phyloP scores from a whole-genome alignment of 2,329 filamentous ascomycete species.

The Penicillium italicum region DNA sequence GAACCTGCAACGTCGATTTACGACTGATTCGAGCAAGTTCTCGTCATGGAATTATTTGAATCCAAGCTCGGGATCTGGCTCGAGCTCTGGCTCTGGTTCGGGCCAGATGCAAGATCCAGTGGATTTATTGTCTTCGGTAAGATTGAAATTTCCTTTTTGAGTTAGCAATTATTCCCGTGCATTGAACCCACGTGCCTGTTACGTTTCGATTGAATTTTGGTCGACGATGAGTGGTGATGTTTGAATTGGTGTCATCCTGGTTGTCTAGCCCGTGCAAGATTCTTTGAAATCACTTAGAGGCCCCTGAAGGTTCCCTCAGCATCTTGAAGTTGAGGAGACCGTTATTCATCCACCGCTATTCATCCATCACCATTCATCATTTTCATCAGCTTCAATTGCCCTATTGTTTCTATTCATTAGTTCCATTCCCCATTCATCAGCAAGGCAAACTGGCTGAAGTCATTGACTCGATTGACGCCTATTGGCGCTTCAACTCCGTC shows the following conservation, averaged over 20 bases:
- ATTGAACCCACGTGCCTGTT: neutral
- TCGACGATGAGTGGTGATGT: neutral
- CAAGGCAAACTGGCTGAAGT: neutral
- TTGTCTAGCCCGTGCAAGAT: neutral
- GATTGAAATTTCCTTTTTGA: slow-evolving; percentile 17
- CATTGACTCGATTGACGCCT: neutral
- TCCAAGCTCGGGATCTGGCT: slow-evolving; percentile 52
- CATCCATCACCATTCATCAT: neutral
- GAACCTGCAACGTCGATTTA: slow-evolving; percentile 85
- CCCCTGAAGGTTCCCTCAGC: neutral
- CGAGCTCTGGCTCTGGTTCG: slow-evolving; percentile 39
- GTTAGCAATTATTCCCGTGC: neutral
- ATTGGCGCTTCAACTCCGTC: neutral
- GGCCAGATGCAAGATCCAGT: slow-evolving; percentile 48
- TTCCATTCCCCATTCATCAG: neutral
- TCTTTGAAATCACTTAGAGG: neutral
- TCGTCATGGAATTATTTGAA: slow-evolving; percentile 68
- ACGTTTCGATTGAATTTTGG: neutral
- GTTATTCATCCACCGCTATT: neutral
- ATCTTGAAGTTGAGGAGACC: neutral
- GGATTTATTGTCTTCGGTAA: slow-evolving; percentile 54
- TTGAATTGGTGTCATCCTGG: neutral
- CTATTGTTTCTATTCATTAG: neutral
- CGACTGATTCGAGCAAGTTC: slow-evolving; percentile 81
- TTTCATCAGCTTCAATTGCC: neutral